Base-by-base conservation (phyloP, 1,284 basidiomycete species). In the Puccinia coronata region DNA sequence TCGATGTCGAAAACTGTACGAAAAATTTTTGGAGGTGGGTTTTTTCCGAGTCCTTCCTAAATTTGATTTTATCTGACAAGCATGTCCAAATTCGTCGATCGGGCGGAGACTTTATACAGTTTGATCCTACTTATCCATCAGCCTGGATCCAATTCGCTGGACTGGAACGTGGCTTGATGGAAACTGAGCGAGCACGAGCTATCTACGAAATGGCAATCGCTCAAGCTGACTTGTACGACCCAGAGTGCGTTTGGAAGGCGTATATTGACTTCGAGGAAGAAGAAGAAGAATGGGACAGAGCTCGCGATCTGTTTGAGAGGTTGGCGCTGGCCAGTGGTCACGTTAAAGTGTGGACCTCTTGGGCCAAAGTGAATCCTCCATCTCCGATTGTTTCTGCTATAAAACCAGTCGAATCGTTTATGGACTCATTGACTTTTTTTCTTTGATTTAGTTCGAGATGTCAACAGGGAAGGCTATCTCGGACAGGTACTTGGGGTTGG, bases 111-210 rank as follows among this genome's bases (percentile, higher is more conserved):
- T 53, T 70, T 2, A 14, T 5, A 63, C 39, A 51, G 92, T 94
- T 90, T 85, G 95, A 98, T 86, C 90, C 95, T 0, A 91, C 93
- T 28, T 94, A 96, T 86, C 93, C 93, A 14, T 89, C 92, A 0
- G 93, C 94, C 0, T 99, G 97, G 97, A 97, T 99, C 87, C 93
- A 94, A 86, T 99, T 93, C 87, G 95, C 96, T 16, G 95, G 98
- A 86, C 90, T 99, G 55, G 97, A 99, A 87, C 91, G 91, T 0
- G 93, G 94, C 77, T 90, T 99, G 0, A 94, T 94, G 86, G 97
- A 99, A 87, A 92, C 93, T 85, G 89, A 91, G 36, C 94, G 97
- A 67, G 94, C 95, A 2, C 92, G 98, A 20, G 96, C 92, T 2
- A 95, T 99, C 85, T 99, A 95, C 87, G 96, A 99, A 87, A 91